These are phyloP conservation scores for Melampsora larici-populina DNA, from an alignment of 1,284 basidiomycete species.

Conservation along the genomic window DNA sequence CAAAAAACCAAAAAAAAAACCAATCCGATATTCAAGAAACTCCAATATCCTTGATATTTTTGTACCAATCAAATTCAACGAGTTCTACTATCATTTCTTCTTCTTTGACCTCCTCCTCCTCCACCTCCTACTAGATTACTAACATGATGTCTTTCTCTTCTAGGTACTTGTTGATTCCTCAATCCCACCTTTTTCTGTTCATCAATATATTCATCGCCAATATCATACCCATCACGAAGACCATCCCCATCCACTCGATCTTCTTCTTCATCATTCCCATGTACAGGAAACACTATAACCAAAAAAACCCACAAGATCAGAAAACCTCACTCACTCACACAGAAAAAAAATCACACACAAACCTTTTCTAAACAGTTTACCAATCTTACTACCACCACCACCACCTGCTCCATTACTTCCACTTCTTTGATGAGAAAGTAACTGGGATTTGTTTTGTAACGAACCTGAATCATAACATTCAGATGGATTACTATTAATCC, in stretches of 20 bases:
- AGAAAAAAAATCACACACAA: too few relatives aligned
- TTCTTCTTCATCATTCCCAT: background rate
- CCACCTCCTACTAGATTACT: background rate
- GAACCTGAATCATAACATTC: constrained; percentile 38
- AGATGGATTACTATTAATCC: background rate
- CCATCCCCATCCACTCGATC: background rate
- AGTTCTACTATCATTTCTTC: background rate
- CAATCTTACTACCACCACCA: constrained; percentile 16
- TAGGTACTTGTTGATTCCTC: background rate
- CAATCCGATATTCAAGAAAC: background rate
- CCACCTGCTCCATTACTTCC: background rate
- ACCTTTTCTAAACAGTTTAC: constrained; percentile 41
- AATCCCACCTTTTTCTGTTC: background rate
- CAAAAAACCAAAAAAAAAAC: background rate
- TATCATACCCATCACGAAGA: too few relatives aligned
- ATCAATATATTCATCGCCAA: background rate
- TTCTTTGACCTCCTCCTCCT: background rate
- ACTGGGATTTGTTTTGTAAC: background rate
- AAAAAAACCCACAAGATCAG: background rate
- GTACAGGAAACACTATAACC: background rate
- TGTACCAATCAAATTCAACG: background rate
- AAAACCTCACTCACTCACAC: too few relatives aligned
- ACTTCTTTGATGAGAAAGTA: too few relatives aligned
- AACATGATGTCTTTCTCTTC: background rate
- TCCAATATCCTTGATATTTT: too few relatives aligned